Evolutionary conservation across 495 filamentous ascomycete species (phyloP).

Genomic region (Trichocladium uniseriatum): DNA sequence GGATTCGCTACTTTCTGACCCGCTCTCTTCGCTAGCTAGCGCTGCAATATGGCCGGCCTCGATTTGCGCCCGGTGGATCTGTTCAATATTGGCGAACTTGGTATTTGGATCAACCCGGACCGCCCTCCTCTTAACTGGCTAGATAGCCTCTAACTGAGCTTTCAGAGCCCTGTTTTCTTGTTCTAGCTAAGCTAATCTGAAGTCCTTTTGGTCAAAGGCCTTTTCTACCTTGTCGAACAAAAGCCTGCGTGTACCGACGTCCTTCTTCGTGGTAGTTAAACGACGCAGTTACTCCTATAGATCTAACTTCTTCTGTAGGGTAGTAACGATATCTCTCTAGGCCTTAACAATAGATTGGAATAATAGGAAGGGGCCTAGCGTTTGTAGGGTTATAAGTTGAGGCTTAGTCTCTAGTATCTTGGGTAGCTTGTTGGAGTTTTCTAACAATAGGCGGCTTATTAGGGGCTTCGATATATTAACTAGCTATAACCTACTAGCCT

Average conservation of each 20-base stretch:
- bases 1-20: background rate
- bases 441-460: background rate
- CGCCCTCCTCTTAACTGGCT: background rate
- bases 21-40: too few species aligned
- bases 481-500: background rate
- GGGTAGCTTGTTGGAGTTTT: background rate
- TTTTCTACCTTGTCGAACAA: background rate
- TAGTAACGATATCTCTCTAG: background rate
- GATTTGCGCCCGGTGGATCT: too few species aligned
- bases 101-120: background rate
- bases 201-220: background rate
- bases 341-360: background rate
- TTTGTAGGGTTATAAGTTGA: too few species aligned
- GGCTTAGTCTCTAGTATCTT: too few species aligned
- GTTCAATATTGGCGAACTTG: background rate
- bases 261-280: background rate
- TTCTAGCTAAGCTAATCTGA: background rate
- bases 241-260: background rate
- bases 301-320: background rate
- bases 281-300: background rate
- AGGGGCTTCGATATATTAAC: background rate
- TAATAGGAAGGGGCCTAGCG: too few species aligned
- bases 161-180: background rate
- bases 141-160: background rate
- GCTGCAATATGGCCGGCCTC: too few species aligned